Percentiles rank a stretch among this genome's conserved stretches.
Evolutionary conservation across 768 basidiomycete genomes (phyloP).

Genomic region (Floccularia luteovirens): DNA sequence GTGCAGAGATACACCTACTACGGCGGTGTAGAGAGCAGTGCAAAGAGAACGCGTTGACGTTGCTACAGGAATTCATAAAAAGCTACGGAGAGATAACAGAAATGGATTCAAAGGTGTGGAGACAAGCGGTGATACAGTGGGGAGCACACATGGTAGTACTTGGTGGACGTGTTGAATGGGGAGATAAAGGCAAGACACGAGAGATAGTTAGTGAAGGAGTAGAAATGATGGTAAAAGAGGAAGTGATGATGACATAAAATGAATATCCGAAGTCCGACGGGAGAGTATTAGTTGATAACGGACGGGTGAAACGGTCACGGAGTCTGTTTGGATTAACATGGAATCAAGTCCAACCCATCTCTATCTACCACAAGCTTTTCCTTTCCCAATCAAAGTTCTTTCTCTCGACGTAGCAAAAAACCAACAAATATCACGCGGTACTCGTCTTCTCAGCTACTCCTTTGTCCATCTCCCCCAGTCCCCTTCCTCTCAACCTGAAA

Average conservation of each 20-base stretch:
- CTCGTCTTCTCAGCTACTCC: conserved; percentile 78
- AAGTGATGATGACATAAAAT: conserved; percentile 14
- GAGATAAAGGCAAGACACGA: conserved; percentile 35
- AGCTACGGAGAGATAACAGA: conserved; percentile 27
- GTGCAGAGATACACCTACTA: conserved; percentile 49
- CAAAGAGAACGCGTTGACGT: conserved; percentile 21
- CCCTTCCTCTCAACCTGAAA: conserved; percentile 45
- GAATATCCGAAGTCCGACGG: conserved; percentile 17
- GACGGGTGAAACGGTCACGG: conserved; percentile 13
- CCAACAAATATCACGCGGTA: conserved; percentile 54
- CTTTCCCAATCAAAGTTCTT: conserved; percentile 81
- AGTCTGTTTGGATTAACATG: conserved; percentile 18
- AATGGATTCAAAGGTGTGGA: conserved; percentile 21
- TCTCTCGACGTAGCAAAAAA: conserved; percentile 48
- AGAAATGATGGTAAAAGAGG: conserved; percentile 30
- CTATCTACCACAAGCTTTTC: conserved; percentile 67
- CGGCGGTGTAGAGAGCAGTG: conserved; percentile 37
- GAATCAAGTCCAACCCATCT: conserved; percentile 68
- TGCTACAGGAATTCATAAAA: conserved; percentile 36
- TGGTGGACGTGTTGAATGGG: conserved; percentile 46
- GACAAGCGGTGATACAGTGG: conserved; percentile 34
- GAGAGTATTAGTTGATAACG: conserved; percentile 6
- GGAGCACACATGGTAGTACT: conserved; percentile 48
- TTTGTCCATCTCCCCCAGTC: conserved; percentile 51
- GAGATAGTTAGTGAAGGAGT: conserved; percentile 44